phyloP scores from a whole-genome alignment of 1,284 basidiomycete species.

The Austroboletus niveus region DNA sequence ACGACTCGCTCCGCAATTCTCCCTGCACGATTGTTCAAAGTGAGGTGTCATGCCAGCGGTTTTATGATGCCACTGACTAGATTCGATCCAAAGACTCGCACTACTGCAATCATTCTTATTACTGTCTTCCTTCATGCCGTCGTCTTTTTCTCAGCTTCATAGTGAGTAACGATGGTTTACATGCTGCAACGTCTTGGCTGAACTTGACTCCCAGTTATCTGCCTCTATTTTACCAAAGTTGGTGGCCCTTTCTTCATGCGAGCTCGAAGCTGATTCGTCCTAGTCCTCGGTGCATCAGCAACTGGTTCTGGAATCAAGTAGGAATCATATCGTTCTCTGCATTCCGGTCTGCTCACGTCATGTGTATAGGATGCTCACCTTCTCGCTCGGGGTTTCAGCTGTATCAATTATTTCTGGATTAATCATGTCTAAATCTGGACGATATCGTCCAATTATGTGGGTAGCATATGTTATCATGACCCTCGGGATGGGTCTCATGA shows the following conservation, averaged over 20 bases:
- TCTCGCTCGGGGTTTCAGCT: slow-evolving; percentile 60
- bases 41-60: slow-evolving; percentile 21
- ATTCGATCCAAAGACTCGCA: slow-evolving; percentile 54
- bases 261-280: slow-evolving; percentile 23
- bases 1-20: slow-evolving; percentile 80
- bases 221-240: slow-evolving; percentile 72
- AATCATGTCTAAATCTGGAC: slow-evolving; percentile 55
- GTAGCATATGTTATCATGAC: slow-evolving; percentile 51
- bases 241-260: neutral
- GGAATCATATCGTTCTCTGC: slow-evolving; percentile 10
- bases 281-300: slow-evolving; percentile 69
- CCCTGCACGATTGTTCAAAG: slow-evolving; percentile 77
- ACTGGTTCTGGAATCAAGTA: slow-evolving; percentile 72
- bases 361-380: slow-evolving; percentile 67
- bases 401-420: slow-evolving; percentile 61
- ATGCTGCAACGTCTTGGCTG: neutral
- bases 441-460: slow-evolving; percentile 68
- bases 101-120: slow-evolving; percentile 65
- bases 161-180: slow-evolving; percentile 18
- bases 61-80: neutral
- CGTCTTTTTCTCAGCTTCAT: slow-evolving; percentile 54
- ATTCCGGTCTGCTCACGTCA: neutral
- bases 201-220: slow-evolving; percentile 49
- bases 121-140: slow-evolving; percentile 66
- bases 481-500: slow-evolving; percentile 71